Base-by-base conservation (phyloP, 805 yeast species). In the Lipomyces sp. region DNA sequence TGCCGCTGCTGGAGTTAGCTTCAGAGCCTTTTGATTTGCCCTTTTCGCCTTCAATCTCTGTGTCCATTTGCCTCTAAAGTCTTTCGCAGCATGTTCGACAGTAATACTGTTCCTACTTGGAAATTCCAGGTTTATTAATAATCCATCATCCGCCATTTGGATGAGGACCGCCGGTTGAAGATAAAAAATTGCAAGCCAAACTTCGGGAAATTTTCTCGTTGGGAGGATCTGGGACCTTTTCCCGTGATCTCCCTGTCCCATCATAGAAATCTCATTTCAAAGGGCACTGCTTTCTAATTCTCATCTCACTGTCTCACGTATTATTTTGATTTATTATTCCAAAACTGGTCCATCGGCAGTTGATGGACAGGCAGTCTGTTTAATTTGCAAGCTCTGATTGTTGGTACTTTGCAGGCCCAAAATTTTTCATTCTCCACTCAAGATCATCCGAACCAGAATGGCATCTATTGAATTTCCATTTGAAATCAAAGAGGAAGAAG, bases 61-160 rank as follows among this genome's bases (percentile, higher is more conserved):
- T 61, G 78, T 83, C 95, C 95, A 87, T 57, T 76, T 77, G 14
- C 95, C 95, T 33, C 91, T 91, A 2, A 77, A 72, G 2, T 58
- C 57, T 49, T 61, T 50, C n/a, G n/a, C n/a, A n/a, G n/a, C n/a
- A n/a, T n/a, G n/a, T n/a, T n/a, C n/a, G n/a, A n/a, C n/a, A n/a
- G n/a, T n/a, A n/a, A n/a, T n/a, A n/a, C n/a, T n/a, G n/a, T n/a
- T n/a, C n/a, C n/a, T n/a, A n/a, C n/a, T n/a, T n/a, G 75, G 73
- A 3, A 75, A 69, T 26, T 83, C 77, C 63, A 91, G 83, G 65
- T 91, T 91, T 62, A 91, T 66, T 61, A 90, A 68, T 68, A 90
- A 62, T 2, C 86, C 87, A 67, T 83, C 93, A 63, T 83, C 93
- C 55, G 51, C 60, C 48, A 59, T 72, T 32, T 24, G 24, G 2